Evolutionary conservation across 306 rosid species (phyloP).

Genomic region (Cucurbita maxima): DNA sequence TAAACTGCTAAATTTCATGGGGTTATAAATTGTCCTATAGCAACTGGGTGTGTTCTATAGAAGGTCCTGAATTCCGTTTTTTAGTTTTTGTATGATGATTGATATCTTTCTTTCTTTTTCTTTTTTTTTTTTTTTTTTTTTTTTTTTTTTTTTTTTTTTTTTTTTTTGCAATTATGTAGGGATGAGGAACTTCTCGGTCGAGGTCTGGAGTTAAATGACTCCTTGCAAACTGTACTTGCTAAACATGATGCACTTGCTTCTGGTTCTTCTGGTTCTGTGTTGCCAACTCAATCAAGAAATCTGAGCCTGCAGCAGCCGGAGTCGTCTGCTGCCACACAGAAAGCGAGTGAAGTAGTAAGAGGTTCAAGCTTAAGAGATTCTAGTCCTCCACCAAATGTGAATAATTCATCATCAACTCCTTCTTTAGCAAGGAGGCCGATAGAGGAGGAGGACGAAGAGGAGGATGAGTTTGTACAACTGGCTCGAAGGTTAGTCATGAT

Average conservation of each 20-base stretch:
- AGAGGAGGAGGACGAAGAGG: conserved; percentile 73
- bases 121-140: no score
- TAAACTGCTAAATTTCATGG: neutral
- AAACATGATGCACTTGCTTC: conserved; percentile 82
- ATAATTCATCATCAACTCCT: conserved; percentile 15
- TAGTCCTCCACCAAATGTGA: conserved; percentile 33
- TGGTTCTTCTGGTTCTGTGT: conserved; percentile 67
- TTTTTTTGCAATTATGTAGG: conserved; percentile 27
- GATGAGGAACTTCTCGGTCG: conserved; percentile 88
- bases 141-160: neutral
- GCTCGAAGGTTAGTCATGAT: conserved; percentile 61
- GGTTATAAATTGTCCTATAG: neutral
- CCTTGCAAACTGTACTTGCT: conserved; percentile 70
- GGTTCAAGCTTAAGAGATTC: conserved; percentile 26
- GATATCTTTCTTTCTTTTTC: neutral
- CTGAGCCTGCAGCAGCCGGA: conserved; percentile 28
- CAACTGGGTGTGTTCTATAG: neutral
- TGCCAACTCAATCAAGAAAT: conserved; percentile 36
- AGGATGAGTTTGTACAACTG: conserved; percentile 89
- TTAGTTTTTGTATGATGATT: neutral
- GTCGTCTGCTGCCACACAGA: conserved; percentile 26
- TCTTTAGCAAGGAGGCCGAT: conserved; percentile 20
- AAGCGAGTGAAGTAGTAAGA: conserved; percentile 26
- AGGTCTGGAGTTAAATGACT: conserved; percentile 83
- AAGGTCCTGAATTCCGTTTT: neutral